These are phyloP conservation scores for Pseudocercospora fuligena DNA, from an alignment of 2,329 filamentous ascomycete species.

Conservation along the genomic window DNA sequence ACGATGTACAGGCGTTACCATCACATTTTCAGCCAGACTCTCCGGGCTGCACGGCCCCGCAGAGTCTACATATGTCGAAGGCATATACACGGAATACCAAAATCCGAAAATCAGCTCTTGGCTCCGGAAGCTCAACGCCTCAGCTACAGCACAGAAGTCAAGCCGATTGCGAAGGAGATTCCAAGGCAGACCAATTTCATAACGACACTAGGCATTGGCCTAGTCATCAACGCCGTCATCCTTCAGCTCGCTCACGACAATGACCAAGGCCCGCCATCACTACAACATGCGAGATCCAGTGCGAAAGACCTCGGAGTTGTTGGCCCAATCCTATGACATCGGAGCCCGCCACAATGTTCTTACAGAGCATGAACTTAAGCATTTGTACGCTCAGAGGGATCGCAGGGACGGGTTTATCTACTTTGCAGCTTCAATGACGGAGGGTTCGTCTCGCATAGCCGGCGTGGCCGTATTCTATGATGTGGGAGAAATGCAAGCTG, in stretches of 20 bases:
- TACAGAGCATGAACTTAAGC: neutral
- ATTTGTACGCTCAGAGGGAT: no score
- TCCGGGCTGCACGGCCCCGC: neutral
- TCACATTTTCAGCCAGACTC: neutral
- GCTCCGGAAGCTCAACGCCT: neutral
- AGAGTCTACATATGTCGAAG: neutral
- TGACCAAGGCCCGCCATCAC: constrained; percentile 1
- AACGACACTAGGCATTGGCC: neutral
- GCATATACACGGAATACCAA: neutral
- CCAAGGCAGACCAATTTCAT: neutral
- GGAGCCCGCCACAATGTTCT: neutral
- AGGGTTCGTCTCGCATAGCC: no score
- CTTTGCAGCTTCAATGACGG: no score
- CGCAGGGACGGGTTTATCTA: no score
- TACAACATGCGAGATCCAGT: neutral
- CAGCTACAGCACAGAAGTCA: neutral
- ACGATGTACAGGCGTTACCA: neutral
- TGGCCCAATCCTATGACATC: neutral
- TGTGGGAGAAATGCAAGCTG: neutral
- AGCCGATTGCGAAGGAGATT: neutral
- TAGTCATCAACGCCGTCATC: neutral
- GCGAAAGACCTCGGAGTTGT: neutral
- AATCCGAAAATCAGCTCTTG: neutral
- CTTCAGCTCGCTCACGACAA: neutral
- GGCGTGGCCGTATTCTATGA: neutral